These are phyloP conservation scores for Botrytis elliptica DNA, from an alignment of 2,329 filamentous ascomycete species.

Conservation along the genomic window DNA sequence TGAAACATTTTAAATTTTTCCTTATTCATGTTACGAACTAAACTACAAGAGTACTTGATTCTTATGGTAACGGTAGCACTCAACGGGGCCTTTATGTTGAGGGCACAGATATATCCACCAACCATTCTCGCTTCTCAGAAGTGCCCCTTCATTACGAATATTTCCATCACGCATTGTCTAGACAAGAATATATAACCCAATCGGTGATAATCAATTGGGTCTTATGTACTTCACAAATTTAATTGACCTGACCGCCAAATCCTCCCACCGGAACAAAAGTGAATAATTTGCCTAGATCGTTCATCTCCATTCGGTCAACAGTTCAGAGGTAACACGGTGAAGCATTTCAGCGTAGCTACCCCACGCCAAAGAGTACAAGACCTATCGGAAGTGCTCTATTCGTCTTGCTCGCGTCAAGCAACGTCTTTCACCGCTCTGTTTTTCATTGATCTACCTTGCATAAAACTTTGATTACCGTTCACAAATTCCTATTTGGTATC, in stretches of 20 bases:
- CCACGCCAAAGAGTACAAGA: conserved; percentile 8
- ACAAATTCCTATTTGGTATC: neutral
- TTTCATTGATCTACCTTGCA: conserved; percentile 13
- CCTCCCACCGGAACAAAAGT: neutral
- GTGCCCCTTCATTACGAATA: neutral
- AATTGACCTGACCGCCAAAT: conserved; percentile 4
- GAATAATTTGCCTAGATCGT: neutral
- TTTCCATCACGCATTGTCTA: neutral
- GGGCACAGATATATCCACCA: conserved; percentile 4
- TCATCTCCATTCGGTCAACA: neutral
- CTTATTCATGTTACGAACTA: neutral
- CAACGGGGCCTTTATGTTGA: conserved; percentile 3
- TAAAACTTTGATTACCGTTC: neutral
- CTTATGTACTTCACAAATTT: neutral
- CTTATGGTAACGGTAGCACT: neutral
- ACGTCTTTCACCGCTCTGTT: conserved; percentile 15
- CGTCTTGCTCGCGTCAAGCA: neutral
- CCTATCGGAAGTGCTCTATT: conserved; percentile 10
- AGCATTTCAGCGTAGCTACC: conserved; percentile 3
- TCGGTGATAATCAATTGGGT: neutral
- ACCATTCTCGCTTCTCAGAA: neutral
- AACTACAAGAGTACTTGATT: neutral
- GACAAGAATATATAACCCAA: neutral
- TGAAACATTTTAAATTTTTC: neutral
- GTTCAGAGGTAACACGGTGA: conserved; percentile 8